phyloP scores from a whole-genome alignment of 1,284 basidiomycete species.

The Moniliella sp. region DNA sequence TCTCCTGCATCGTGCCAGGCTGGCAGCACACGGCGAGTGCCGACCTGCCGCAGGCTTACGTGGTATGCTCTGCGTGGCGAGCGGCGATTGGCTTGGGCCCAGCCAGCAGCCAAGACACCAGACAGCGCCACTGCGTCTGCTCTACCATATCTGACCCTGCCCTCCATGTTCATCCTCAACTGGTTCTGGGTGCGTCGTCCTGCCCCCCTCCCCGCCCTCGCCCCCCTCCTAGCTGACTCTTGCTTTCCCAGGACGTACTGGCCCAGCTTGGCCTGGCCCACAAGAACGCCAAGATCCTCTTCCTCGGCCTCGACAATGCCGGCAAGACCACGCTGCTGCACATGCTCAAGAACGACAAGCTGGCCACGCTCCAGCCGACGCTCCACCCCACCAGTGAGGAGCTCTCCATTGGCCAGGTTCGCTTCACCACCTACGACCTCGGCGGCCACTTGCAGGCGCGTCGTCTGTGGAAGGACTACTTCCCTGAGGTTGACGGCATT shows the following conservation, averaged over 20 bases:
- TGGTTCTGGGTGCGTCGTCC: conserved; percentile 30
- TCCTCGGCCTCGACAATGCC: conserved; percentile 88
- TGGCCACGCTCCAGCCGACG: conserved; percentile 91
- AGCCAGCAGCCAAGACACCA: too few relatives aligned
- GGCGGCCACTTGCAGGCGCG: conserved; percentile 93
- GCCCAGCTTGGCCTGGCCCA: conserved; percentile 47
- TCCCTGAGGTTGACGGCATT: conserved; percentile 97
- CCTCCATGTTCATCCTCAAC: conserved; percentile 29
- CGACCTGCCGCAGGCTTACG: too few relatives aligned
- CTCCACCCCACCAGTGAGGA: conserved; percentile 99
- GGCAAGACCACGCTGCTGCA: conserved; percentile 83
- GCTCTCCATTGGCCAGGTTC: conserved; percentile 90
- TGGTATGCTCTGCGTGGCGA: too few relatives aligned
- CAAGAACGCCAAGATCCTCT: conserved; percentile 99
- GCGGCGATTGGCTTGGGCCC: too few relatives aligned
- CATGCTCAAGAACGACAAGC: conserved; percentile 98
- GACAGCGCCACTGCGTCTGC: too few relatives aligned
- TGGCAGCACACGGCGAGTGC: too few relatives aligned
- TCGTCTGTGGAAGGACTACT: conserved; percentile 95
- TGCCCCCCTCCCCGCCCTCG: too few relatives aligned
- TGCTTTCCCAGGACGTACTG: conserved; percentile 19
- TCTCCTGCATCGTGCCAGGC: too few relatives aligned
- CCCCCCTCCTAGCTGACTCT: too few relatives aligned
- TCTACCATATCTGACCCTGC: too few relatives aligned
- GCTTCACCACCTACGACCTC: conserved; percentile 94